phyloP scores from a whole-genome alignment of 2,329 filamentous ascomycete species.

The Microdochium trichocladiopsis region DNA sequence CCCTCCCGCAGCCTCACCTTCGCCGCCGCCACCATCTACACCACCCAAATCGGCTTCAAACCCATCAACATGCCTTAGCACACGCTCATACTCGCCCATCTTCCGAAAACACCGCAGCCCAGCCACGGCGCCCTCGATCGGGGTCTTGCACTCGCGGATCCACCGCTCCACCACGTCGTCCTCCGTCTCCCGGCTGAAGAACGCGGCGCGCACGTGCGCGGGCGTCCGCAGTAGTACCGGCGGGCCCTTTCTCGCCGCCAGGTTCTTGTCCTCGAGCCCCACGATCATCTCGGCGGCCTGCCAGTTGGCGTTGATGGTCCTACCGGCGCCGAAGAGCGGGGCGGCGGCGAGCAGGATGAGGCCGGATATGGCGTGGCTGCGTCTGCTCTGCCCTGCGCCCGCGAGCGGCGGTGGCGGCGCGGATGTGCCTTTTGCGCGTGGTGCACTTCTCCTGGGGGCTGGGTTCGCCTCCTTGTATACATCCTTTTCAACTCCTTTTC shows the following conservation, averaged over 20 bases:
- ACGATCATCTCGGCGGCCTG: background rate
- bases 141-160: constrained; percentile 3
- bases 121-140: constrained; percentile 2
- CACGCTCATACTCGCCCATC: constrained; percentile 2
- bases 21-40: background rate
- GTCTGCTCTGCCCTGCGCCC: too few relatives aligned
- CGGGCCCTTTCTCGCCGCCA: background rate
- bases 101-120: constrained; percentile 2
- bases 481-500: background rate
- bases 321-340: constrained; percentile 4
- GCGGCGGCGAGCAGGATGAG: constrained; percentile 5
- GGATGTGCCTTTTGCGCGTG: background rate
- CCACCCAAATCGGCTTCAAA: background rate
- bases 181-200: constrained; percentile 4
- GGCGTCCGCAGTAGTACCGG: constrained; percentile 1
- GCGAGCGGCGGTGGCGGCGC: background rate
- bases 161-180: constrained; percentile 3
- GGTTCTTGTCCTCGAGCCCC: constrained; percentile 2
- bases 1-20: background rate
- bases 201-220: constrained; percentile 3
- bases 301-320: constrained; percentile 4
- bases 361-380: constrained; percentile 3
- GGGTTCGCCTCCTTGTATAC: too few relatives aligned
- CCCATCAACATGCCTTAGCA: constrained; percentile 1
- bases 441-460: too few relatives aligned